Evolutionary conservation across 2,329 filamentous ascomycete genomes (phyloP).

Genomic region (Epichloe hybrida): DNA sequence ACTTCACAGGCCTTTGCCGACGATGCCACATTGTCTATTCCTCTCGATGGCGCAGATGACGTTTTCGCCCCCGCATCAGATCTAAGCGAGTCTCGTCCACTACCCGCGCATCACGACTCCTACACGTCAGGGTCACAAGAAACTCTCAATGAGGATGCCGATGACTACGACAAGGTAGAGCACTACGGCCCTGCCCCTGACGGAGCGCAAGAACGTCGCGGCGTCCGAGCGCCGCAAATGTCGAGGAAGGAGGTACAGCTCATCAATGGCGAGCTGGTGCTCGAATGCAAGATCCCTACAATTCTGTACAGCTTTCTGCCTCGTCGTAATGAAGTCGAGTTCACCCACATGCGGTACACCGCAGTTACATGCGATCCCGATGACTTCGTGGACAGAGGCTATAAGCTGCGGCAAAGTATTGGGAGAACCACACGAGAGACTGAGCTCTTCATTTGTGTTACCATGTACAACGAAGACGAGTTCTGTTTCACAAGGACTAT

Average conservation of each 20-base stretch:
- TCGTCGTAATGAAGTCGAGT: constrained; percentile 82
- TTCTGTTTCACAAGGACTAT: constrained; percentile 94
- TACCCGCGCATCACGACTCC: constrained; percentile 39
- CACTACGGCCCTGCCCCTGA: constrained; percentile 81
- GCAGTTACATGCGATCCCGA: constrained; percentile 97
- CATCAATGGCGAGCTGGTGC: constrained; percentile 92
- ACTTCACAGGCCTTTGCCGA: constrained; percentile 43
- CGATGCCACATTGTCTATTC: constrained; percentile 60
- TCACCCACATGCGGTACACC: constrained; percentile 97
- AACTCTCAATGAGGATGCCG: constrained; percentile 36
- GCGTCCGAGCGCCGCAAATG: constrained; percentile 77
- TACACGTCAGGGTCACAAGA: constrained; percentile 41
- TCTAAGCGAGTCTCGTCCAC: constrained; percentile 37
- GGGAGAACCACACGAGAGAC: constrained; percentile 75
- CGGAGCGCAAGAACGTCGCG: constrained; percentile 75
- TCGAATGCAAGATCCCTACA: constrained; percentile 98
- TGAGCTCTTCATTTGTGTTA: constrained; percentile 90
- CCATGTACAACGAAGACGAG: constrained; percentile 99
- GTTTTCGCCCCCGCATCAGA: constrained; percentile 54
- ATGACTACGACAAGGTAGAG: constrained; percentile 45
- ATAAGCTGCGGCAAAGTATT: constrained; percentile 85
- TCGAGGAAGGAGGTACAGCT: constrained; percentile 87
- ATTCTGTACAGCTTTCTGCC: constrained; percentile 96
- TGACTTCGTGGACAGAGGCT: constrained; percentile 77
- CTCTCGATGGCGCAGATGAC: constrained; percentile 54